phyloP scores from a whole-genome alignment of 2,329 filamentous ascomycete species.

The Fusarium phyllophilum region DNA sequence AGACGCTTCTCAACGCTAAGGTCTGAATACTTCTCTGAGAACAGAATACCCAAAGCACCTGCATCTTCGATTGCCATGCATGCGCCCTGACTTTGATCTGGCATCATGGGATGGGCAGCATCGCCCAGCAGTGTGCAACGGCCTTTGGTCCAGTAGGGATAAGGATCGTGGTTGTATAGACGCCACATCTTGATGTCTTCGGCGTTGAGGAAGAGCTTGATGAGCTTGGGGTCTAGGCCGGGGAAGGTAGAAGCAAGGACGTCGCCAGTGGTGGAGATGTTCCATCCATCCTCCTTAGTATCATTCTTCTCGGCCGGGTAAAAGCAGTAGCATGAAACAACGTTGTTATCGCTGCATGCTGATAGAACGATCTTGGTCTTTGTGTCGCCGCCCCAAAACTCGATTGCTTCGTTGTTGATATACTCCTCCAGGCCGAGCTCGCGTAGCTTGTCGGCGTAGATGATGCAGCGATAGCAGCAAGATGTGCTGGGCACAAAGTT shows the following conservation, averaged over 20 bases:
- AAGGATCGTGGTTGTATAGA: conserved; percentile 56
- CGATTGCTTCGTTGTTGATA: conserved; percentile 56
- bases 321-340: conserved; percentile 73
- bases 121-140: conserved; percentile 18
- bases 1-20: conserved; percentile 5
- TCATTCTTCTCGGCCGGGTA: conserved; percentile 68
- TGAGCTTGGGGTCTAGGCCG: conserved; percentile 64
- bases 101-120: conserved; percentile 28
- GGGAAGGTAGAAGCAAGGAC: conserved; percentile 68
- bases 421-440: conserved; percentile 10
- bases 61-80: conserved; percentile 19
- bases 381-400: conserved; percentile 71
- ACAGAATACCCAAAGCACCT: neutral
- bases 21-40: conserved; percentile 4
- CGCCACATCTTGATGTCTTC: conserved; percentile 70
- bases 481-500: conserved; percentile 1
- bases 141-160: conserved; percentile 23
- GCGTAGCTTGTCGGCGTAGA: conserved; percentile 7
- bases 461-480: conserved; percentile 17
- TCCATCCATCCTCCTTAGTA: conserved; percentile 66
- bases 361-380: conserved; percentile 71
- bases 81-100: conserved; percentile 16
- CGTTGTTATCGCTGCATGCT: conserved; percentile 67
- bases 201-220: conserved; percentile 64
- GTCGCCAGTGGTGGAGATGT: conserved; percentile 58